phyloP scores from a whole-genome alignment of 2,329 filamentous ascomycete genomes.

The Graphilbum ipis-grandicollis region DNA sequence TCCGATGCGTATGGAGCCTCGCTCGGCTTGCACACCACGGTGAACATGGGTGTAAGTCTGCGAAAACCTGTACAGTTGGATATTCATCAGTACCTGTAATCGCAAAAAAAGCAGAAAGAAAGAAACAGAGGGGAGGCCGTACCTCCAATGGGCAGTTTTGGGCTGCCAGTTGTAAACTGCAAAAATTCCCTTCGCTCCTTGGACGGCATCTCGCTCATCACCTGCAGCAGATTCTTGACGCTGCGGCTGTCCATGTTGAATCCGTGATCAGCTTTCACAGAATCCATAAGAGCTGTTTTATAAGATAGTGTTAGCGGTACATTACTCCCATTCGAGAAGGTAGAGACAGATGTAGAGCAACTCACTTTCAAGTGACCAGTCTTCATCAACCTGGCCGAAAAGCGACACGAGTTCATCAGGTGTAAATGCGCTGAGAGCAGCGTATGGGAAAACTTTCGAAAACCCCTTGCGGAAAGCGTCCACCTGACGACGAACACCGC shows the following conservation, averaged over 20 bases:
- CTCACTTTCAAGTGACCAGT: conserved; percentile 88
- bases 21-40: conserved; percentile 96
- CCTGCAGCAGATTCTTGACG: conserved; percentile 80
- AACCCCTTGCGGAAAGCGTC: conserved; percentile 86
- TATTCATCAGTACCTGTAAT: not conserved
- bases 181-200: conserved; percentile 78
- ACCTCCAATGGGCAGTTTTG: conserved; percentile 97
- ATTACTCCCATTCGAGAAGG: too few relatives aligned
- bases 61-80: conserved; percentile 35
- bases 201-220: conserved; percentile 72
- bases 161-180: conserved; percentile 94
- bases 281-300: conserved; percentile 70
- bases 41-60: conserved; percentile 93
- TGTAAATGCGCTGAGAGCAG: conserved; percentile 81
- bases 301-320: conserved; percentile 13
- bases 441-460: conserved; percentile 90
- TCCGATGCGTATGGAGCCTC: conserved; percentile 86
- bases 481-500: conserved; percentile 72
- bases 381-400: conserved; percentile 83
- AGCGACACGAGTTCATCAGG: conserved; percentile 88
- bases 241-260: conserved; percentile 98
- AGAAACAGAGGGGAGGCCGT: conserved; percentile 21
- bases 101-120: not conserved
- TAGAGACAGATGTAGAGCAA: not conserved
- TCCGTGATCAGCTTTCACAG: conserved; percentile 95